Conservation (phyloP, 108 stramenopile species). For the Seminavis robusta region DNA sequence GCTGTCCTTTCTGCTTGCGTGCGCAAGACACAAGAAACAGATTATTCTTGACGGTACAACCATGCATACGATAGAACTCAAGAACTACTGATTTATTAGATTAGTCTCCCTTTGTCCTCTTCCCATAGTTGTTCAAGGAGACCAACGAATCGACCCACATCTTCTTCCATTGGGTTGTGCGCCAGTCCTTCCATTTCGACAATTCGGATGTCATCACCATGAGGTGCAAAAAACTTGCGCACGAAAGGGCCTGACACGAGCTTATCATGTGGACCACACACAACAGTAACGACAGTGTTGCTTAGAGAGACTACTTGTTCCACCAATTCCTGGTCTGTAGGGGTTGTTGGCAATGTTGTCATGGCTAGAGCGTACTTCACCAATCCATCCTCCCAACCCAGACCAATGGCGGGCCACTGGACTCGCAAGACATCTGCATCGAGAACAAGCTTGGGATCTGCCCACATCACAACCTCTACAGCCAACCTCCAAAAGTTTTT, state of each 20-base stretch:
- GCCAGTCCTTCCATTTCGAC: slow-evolving; percentile 60
- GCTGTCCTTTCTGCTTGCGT: too few relatives aligned
- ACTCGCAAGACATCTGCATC: slow-evolving; percentile 73
- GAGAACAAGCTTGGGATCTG: slow-evolving; percentile 36
- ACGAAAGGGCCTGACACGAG: slow-evolving; percentile 32
- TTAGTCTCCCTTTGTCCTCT: too few relatives aligned
- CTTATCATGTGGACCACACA: slow-evolving; percentile 51
- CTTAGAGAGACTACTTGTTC: slow-evolving; percentile 31
- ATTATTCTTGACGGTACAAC: too few relatives aligned
- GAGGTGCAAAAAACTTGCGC: slow-evolving; percentile 17
- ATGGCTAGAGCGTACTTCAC: slow-evolving; percentile 50
- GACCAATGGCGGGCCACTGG: slow-evolving; percentile 79
- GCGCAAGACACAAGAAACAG: too few relatives aligned
- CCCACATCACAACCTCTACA: slow-evolving; percentile 73
- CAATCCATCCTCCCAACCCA: slow-evolving; percentile 75
- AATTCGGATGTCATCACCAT: slow-evolving; percentile 17
- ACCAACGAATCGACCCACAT: slow-evolving; percentile 43
- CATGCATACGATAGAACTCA: too few relatives aligned
- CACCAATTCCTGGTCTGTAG: slow-evolving; percentile 41
- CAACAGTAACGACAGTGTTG: slow-evolving; percentile 48
- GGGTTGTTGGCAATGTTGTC: background rate
- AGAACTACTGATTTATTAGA: too few relatives aligned
- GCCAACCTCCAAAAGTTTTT: too few relatives aligned
- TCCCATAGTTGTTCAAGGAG: too few relatives aligned
- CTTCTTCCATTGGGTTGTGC: slow-evolving; percentile 84